Evolutionary conservation across 2,329 filamentous ascomycete species (phyloP).

Genomic region (Trichophyton verrucosum): DNA sequence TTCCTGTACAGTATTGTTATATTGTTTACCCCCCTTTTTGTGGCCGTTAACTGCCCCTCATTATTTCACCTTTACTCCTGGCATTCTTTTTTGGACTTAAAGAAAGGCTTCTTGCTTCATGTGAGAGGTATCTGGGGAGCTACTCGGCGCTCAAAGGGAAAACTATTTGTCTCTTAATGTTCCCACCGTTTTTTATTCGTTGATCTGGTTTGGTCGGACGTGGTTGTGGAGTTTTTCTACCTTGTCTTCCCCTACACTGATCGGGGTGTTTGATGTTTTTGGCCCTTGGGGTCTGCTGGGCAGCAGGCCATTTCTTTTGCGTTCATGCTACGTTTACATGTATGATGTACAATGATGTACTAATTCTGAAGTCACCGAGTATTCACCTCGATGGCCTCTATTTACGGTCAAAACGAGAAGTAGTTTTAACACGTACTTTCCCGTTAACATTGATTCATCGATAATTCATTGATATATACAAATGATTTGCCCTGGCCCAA

Average conservation of each 20-base stretch:
- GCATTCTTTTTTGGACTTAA: background rate
- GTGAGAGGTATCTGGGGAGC: conserved; percentile 1
- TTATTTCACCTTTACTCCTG: background rate
- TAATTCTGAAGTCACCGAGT: background rate
- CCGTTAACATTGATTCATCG: background rate
- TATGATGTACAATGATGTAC: conserved; percentile 3
- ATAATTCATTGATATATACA: background rate
- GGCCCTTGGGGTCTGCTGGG: background rate
- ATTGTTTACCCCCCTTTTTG: background rate
- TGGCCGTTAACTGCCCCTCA: background rate
- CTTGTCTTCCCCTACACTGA: conserved; percentile 9
- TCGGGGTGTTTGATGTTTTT: background rate
- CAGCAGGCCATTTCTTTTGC: background rate
- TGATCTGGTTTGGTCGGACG: conserved; percentile 10
- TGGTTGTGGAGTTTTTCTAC: conserved; percentile 14
- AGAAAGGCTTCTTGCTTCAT: background rate
- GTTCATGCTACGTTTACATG: background rate
- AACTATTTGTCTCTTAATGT: conserved; percentile 7
- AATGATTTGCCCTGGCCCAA: background rate
- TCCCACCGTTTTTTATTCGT: conserved; percentile 8
- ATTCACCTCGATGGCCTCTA: background rate
- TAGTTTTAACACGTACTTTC: background rate
- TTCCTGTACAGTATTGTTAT: conserved; percentile 13
- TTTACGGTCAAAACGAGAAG: background rate
- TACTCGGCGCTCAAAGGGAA: background rate